Conservation (phyloP, 225 moss, liverwort and hornwort genomes). For the Bryoerythrophyllum caledonicum region DNA sequence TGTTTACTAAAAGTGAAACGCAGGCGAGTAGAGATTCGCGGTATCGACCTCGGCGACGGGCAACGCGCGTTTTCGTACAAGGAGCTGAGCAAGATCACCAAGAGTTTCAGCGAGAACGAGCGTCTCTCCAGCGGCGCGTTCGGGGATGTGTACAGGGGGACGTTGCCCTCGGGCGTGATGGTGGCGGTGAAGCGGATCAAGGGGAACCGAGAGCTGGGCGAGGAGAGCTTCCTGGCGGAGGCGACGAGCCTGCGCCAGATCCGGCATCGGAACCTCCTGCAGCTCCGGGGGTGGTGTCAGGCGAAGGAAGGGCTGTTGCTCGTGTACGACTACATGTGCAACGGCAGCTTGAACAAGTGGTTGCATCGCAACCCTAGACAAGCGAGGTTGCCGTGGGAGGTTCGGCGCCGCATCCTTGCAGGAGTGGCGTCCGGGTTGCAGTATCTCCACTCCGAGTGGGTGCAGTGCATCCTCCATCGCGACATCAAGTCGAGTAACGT, state of each 20-base stretch:
- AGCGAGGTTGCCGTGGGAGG: conserved; percentile 7
- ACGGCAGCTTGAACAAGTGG: conserved; percentile 38
- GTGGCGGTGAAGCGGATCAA: conserved; percentile 21
- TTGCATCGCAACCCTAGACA: background rate
- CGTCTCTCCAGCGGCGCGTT: conserved; percentile 37
- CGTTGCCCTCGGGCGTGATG: conserved; percentile 12
- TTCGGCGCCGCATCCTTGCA: background rate
- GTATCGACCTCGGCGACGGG: background rate
- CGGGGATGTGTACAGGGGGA: conserved; percentile 44
- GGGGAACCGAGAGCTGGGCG: conserved; percentile 2
- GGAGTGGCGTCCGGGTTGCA: conserved; percentile 20
- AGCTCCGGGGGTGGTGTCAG: conserved; percentile 54
- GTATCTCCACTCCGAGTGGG: conserved; percentile 29
- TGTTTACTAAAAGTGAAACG: background rate
- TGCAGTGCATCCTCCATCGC: conserved; percentile 21
- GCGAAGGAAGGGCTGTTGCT: conserved; percentile 42
- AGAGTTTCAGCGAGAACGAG: conserved; percentile 21
- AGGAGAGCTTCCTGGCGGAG: conserved; percentile 40
- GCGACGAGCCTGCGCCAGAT: conserved; percentile 40
- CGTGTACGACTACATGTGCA: conserved; percentile 60
- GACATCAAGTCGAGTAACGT: conserved; percentile 33
- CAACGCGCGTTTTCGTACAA: conserved; percentile 34
- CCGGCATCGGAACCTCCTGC: conserved; percentile 47
- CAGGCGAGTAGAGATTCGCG: background rate
- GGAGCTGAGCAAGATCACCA: conserved; percentile 34